Conservation (phyloP, 202 grass and related monocot genomes). For the Panicum hallii region DNA sequence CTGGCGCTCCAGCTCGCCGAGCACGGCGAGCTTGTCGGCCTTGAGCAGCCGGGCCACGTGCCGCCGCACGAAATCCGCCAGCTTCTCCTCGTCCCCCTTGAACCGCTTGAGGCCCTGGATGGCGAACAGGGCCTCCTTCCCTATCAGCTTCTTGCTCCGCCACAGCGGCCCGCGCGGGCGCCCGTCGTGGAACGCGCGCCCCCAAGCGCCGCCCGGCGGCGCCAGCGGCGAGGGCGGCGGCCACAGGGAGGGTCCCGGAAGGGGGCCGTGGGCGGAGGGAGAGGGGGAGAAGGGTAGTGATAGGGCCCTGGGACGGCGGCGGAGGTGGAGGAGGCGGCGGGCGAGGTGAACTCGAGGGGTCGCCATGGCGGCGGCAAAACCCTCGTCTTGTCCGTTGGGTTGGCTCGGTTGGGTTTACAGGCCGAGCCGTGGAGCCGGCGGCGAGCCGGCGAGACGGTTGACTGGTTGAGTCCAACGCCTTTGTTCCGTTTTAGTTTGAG, state of each 20-base stretch:
- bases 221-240: neutral
- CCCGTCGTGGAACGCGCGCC: conserved; percentile 75
- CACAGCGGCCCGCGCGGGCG: conserved; percentile 93
- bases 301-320: neutral
- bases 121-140: conserved; percentile 90
- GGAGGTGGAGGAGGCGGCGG: conserved; percentile 32
- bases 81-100: conserved; percentile 84
- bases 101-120: conserved; percentile 93
- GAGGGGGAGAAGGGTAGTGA: neutral
- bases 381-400: conserved; percentile 22
- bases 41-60: conserved; percentile 84
- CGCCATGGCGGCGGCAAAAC: conserved; percentile 55
- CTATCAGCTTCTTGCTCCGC: conserved; percentile 94
- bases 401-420: conserved; percentile 19
- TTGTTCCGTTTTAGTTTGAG: too few species aligned
- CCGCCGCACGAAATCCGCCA: conserved; percentile 62
- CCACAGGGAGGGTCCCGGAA: neutral
- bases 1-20: conserved; percentile 86
- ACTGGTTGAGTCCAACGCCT: too few species aligned
- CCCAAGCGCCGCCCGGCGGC: conserved; percentile 2
- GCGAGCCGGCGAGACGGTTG: too few species aligned
- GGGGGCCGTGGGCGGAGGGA: conserved; percentile 12
- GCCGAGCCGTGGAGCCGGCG: too few species aligned
- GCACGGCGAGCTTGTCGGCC: conserved; percentile 88
- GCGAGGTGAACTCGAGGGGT: conserved; percentile 39